Evolutionary conservation across 768 basidiomycete genomes (phyloP), one percentile per base, ranked within the genome.

Genomic region (Multifurca ochricompacta): DNA sequence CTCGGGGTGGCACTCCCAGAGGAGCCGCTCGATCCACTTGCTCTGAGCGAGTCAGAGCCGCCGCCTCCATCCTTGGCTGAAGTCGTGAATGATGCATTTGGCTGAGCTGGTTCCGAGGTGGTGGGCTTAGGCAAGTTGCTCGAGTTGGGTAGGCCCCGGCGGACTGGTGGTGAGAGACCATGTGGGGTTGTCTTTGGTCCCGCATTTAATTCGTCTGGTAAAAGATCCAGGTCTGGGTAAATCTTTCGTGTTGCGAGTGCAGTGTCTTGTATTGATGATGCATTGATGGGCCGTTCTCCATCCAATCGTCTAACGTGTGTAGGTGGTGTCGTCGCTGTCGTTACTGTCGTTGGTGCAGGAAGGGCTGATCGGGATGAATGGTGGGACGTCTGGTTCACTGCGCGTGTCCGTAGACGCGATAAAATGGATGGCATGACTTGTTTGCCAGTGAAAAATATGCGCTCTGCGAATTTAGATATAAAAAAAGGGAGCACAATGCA

Each of bases 211-310:
- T 67, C 62, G n/a, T 67, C 62, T 35, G 66, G 55, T 21, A 71
- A 60, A 30, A 67, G 65, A 53, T 70, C 65, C 25, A 73, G 62
- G 52, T 75, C 63, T 46, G 72, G 69, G 45, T 73, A 73, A 36
- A 75, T 74, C 60, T 67, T 72, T 27, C 64, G 67, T 31, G 66
- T 61, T 11, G 67, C 47, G 32, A 23, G 44, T n/a, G 32, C 39
- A 3, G 43, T n/a, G 14, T 51, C 59, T 54, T 44, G 47, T 42
- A 31, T 32, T 39, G 32, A 11, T 3, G 40, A 14, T 31, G 41
- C 30, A 8, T 34, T 10, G 25, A 18, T n/a, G 25, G 32, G 34
- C 8, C 21, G 28, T 43, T 48, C 32, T 14, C 27, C 5, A 19
- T 37, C 32, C 13, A 28, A 4, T 27, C 23, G 48, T n/a, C 42